phyloP scores from a whole-genome alignment of 331 rosid species.

The Erythrophleum ivorense region DNA sequence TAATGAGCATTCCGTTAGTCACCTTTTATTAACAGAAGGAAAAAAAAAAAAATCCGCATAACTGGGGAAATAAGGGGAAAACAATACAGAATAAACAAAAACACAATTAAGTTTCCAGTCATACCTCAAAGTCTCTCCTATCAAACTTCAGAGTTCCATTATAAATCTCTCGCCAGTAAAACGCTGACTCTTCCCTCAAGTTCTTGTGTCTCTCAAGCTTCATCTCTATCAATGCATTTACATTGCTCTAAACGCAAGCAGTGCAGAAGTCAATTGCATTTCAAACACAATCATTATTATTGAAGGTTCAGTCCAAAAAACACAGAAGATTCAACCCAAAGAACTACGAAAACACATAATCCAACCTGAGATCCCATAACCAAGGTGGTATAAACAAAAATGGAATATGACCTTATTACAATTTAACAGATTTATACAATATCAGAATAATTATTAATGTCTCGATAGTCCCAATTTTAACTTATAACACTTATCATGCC shows the following conservation, averaged over 20 bases:
- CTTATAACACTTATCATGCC: not conserved
- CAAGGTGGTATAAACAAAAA: not conserved
- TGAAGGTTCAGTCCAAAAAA: not conserved
- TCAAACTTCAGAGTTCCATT: slow-evolving; percentile 86
- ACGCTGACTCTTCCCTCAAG: slow-evolving; percentile 81
- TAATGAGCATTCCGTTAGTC: no score
- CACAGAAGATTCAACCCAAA: not conserved
- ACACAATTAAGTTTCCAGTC: slow-evolving; percentile 8
- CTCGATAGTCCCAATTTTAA: not conserved
- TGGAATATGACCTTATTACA: slow-evolving; percentile 9
- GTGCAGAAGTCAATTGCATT: slow-evolving; percentile 32
- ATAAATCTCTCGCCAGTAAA: slow-evolving; percentile 88
- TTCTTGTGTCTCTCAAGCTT: slow-evolving; percentile 94
- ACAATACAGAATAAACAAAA: not conserved
- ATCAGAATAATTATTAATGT: not conserved
- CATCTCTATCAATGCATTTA: slow-evolving; percentile 85
- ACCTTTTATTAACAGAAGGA: no score
- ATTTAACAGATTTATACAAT: not conserved
- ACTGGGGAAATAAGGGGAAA: not conserved
- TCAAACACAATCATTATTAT: slow-evolving; percentile 17
- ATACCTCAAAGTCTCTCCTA: slow-evolving; percentile 87
- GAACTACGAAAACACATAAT: not conserved
- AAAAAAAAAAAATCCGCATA: not conserved
- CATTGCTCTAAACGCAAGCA: slow-evolving; percentile 73
- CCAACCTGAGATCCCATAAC: not conserved